Evolutionary conservation across 2,329 filamentous ascomycete genomes (phyloP).

Genomic region (Microdochium trichocladiopsis): DNA sequence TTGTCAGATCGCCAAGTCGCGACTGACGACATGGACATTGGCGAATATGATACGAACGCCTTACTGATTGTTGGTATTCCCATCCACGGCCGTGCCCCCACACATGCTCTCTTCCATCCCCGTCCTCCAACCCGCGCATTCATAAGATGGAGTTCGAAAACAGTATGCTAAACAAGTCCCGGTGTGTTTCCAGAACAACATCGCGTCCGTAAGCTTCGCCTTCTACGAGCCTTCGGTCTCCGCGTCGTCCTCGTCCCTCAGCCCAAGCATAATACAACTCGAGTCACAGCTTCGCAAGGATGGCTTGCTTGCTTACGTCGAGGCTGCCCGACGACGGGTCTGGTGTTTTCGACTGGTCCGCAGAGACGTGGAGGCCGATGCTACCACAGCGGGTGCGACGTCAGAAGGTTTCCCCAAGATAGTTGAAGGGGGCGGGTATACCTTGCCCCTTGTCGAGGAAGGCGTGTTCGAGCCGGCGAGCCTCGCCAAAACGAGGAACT

Average conservation of each 20-base stretch:
- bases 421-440: slow-evolving; percentile 36
- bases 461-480: slow-evolving; percentile 41
- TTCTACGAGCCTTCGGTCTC: slow-evolving; percentile 41
- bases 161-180: too few relatives aligned
- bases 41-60: slow-evolving; percentile 56
- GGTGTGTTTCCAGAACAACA: slow-evolving; percentile 38
- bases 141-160: too few relatives aligned
- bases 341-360: slow-evolving; percentile 47
- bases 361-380: slow-evolving; percentile 25
- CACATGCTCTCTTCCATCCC: not conserved
- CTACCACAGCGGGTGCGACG: slow-evolving; percentile 10
- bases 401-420: slow-evolving; percentile 24
- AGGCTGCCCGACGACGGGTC: slow-evolving; percentile 39
- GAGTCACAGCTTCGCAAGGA: slow-evolving; percentile 42
- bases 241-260: slow-evolving; percentile 35
- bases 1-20: not conserved
- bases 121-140: too few relatives aligned
- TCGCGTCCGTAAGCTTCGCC: slow-evolving; percentile 46
- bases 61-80: slow-evolving; percentile 44
- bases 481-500: slow-evolving; percentile 35
- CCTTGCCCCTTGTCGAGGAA: slow-evolving; percentile 38
- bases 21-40: slow-evolving; percentile 45
- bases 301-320: slow-evolving; percentile 46
- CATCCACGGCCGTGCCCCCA: not conserved
- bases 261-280: slow-evolving; percentile 40